phyloP scores from a whole-genome alignment of 2,329 filamentous ascomycete genomes.

The Rhynchosporium agropyri region DNA sequence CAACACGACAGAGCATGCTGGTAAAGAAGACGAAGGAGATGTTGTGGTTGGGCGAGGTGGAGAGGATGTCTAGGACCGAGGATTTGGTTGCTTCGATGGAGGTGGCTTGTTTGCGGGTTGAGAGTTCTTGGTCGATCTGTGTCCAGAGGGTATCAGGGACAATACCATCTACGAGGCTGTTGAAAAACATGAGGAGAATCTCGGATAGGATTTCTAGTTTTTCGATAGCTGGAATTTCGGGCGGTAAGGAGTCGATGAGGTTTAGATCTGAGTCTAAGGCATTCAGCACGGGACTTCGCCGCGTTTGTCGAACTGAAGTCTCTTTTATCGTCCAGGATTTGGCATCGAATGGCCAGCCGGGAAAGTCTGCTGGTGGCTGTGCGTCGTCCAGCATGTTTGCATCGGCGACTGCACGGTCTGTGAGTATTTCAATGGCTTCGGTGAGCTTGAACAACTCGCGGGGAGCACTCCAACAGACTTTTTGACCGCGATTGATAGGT shows the following conservation, averaged over 20 bases:
- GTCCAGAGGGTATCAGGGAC: conserved; percentile 72
- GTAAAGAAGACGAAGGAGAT: conserved; percentile 89
- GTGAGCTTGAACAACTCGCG: conserved; percentile 89
- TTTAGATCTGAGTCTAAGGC: conserved; percentile 73
- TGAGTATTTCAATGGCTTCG: conserved; percentile 67
- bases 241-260: conserved; percentile 62
- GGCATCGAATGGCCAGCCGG: conserved; percentile 61
- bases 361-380: conserved; percentile 52
- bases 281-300: conserved; percentile 52
- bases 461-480: conserved; percentile 77
- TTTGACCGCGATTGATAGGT: conserved; percentile 49
- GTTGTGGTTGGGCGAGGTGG: conserved; percentile 74
- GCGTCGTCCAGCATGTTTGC: conserved; percentile 62
- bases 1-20: conserved; percentile 68
- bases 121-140: conserved; percentile 62
- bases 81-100: conserved; percentile 58
- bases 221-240: conserved; percentile 64
- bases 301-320: conserved; percentile 39
- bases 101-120: conserved; percentile 47
- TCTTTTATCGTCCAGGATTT: conserved; percentile 43
- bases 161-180: conserved; percentile 76
- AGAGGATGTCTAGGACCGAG: conserved; percentile 73
- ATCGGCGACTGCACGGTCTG: conserved; percentile 60
- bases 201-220: conserved; percentile 76
- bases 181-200: conserved; percentile 73